A percentile compares a stretch with the other conserved stretches of the same genome.
These are phyloP conservation scores for Bodo saltans DNA, from an alignment of 78 protist species.

Conservation along the genomic window DNA sequence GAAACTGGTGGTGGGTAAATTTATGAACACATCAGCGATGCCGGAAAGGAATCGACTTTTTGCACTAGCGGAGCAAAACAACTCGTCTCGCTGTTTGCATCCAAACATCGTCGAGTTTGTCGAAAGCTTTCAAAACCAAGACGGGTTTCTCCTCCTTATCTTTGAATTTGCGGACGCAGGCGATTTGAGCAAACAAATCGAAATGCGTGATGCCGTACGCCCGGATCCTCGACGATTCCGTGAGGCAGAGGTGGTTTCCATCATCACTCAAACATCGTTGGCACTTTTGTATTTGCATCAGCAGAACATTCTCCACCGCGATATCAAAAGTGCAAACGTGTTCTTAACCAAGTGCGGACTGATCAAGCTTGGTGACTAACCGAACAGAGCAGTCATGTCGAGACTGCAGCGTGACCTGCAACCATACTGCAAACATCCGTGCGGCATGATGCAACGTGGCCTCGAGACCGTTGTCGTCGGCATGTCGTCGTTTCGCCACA, in stretches of 20 bases:
- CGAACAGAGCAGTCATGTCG: too few species aligned
- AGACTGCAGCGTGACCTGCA: too few species aligned
- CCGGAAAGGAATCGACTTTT: not conserved
- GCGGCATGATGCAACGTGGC: too few species aligned
- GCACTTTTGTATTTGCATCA: constrained; percentile 73
- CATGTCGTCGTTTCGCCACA: too few species aligned
- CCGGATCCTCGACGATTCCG: too few species aligned
- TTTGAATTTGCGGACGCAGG: constrained; percentile 61
- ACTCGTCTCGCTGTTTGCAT: constrained; percentile 47
- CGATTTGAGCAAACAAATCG: constrained; percentile 3
- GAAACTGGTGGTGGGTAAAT: constrained; percentile 8
- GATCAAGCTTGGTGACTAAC: constrained; percentile 57
- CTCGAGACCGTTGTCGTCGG: too few species aligned
- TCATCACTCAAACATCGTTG: constrained; percentile 61
- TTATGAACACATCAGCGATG: not conserved
- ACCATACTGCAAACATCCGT: too few species aligned
- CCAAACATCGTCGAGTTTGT: constrained; percentile 25
- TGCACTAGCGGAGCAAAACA: not conserved
- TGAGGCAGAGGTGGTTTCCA: constrained; percentile 25
- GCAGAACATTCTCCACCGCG: constrained; percentile 76
- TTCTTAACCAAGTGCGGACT: constrained; percentile 40
- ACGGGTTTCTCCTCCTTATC: constrained; percentile 41
- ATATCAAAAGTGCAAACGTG: constrained; percentile 78
- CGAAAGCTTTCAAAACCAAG: not conserved
- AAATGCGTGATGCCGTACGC: not conserved